Conservation (phyloP, 2,329 filamentous ascomycete genomes). For the Claviceps quebecensis region DNA sequence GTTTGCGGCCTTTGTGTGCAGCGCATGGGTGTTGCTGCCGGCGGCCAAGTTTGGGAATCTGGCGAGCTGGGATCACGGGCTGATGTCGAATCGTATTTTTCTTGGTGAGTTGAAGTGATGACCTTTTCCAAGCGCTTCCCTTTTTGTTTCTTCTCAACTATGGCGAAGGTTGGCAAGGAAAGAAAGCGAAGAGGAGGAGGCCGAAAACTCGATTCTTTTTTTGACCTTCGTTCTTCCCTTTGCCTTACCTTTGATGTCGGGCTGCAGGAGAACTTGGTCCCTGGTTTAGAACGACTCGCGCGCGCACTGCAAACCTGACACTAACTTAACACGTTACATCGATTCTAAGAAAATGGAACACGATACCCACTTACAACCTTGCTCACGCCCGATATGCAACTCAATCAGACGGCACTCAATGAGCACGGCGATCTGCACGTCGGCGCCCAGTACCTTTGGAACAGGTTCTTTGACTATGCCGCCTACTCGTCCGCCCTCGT, state of each 20-base stretch:
- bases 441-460: constrained; percentile 42
- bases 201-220: no score
- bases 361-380: constrained; percentile 20
- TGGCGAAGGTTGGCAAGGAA: no score
- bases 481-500: constrained; percentile 42
- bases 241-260: background rate
- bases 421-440: constrained; percentile 42
- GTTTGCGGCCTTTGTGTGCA: constrained; percentile 39
- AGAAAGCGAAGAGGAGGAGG: no score
- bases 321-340: no score
- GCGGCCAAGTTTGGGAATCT: constrained; percentile 44
- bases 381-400: constrained; percentile 19
- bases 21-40: constrained; percentile 44
- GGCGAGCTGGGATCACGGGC: constrained; percentile 33
- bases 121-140: no score
- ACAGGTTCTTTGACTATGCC: constrained; percentile 46
- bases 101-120: constrained; percentile 13
- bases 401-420: constrained; percentile 35
- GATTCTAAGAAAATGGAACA: constrained; percentile 18
- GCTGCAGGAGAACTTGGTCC: background rate
- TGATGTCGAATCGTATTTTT: constrained; percentile 46
- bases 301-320: no score
- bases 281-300: background rate
- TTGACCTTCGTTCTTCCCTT: background rate
- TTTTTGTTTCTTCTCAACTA: no score